Conservation (phyloP, 495 filamentous ascomycete genomes). For the Aspergillus leporis region DNA sequence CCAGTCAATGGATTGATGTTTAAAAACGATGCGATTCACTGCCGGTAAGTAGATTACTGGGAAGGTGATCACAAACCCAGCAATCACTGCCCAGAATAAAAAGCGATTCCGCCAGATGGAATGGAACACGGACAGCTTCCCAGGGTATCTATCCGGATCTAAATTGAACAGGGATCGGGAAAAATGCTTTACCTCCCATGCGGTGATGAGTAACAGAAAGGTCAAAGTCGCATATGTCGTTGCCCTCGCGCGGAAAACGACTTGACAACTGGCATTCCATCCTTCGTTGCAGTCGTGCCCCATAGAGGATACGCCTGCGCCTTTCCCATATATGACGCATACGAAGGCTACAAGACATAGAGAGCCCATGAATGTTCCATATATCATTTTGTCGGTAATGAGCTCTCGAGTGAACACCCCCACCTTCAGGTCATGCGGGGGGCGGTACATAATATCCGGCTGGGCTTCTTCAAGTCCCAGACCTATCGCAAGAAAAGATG, state of each 20-base stretch:
- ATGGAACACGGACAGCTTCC: constrained; percentile 56
- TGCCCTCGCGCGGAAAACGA: constrained; percentile 74
- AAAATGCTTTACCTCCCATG: constrained; percentile 76
- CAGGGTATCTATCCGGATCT: constrained; percentile 47
- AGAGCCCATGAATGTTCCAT: constrained; percentile 67
- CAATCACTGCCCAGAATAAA: constrained; percentile 70
- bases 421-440: constrained; percentile 63
- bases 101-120: constrained; percentile 72
- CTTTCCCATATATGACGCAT: constrained; percentile 65
- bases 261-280: constrained; percentile 54
- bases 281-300: constrained; percentile 66
- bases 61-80: constrained; percentile 67
- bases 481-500: constrained; percentile 72
- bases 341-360: constrained; percentile 68
- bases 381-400: constrained; percentile 71
- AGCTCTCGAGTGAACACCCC: constrained; percentile 74
- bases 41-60: constrained; percentile 73
- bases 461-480: constrained; percentile 70
- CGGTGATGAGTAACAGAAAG: constrained; percentile 69
- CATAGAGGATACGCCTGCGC: constrained; percentile 57
- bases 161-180: constrained; percentile 69
- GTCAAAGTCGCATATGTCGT: constrained; percentile 77
- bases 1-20: constrained; percentile 71
- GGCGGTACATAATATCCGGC: constrained; percentile 67
- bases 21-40: constrained; percentile 70